A percentile compares a stretch with the other conserved stretches of the same genome.
These are phyloP conservation scores for Claviceps fusiformis DNA, from an alignment of 2,329 filamentous ascomycete genomes.

Conservation along the genomic window DNA sequence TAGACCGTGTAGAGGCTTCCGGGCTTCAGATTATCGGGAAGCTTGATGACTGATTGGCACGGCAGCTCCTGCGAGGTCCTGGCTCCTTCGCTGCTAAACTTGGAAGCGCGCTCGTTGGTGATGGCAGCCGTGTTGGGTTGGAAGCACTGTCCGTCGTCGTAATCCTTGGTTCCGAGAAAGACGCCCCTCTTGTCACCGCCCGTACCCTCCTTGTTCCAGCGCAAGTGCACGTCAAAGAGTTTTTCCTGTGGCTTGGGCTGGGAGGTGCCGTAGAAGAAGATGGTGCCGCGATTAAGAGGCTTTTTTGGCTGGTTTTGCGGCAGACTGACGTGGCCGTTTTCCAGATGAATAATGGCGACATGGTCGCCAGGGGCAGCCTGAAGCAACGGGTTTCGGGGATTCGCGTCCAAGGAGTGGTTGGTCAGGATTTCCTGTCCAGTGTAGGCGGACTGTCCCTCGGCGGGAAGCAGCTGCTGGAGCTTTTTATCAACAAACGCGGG, in stretches of 20 bases:
- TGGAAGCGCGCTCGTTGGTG: slow-evolving; percentile 41
- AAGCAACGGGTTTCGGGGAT: slow-evolving; percentile 48
- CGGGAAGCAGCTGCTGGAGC: slow-evolving; percentile 52
- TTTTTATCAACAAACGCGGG: slow-evolving; percentile 41
- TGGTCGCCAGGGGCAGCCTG: slow-evolving; percentile 44
- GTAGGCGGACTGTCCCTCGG: slow-evolving; percentile 48
- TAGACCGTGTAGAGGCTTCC: slow-evolving; percentile 67
- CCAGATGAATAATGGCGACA: slow-evolving; percentile 54
- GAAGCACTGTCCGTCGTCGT: slow-evolving; percentile 83
- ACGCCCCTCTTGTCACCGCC: slow-evolving; percentile 68
- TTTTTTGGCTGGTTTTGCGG: slow-evolving; percentile 43
- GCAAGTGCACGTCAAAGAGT: slow-evolving; percentile 52
- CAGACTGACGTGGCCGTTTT: slow-evolving; percentile 63
- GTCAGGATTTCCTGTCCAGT: slow-evolving; percentile 40
- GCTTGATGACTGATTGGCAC: slow-evolving; percentile 70
- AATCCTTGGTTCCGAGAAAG: slow-evolving; percentile 66
- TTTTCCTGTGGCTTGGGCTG: slow-evolving; percentile 38
- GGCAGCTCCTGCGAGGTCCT: slow-evolving; percentile 46
- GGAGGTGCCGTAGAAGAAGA: slow-evolving; percentile 61
- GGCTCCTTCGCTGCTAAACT: slow-evolving; percentile 39
- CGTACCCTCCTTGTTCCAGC: slow-evolving; percentile 67
- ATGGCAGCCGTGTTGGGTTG: slow-evolving; percentile 54
- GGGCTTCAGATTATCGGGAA: slow-evolving; percentile 52
- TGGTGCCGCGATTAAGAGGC: slow-evolving; percentile 52
- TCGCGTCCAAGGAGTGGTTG: slow-evolving; percentile 21